phyloP scores from a whole-genome alignment of 179 eudicot species.

The Nepenthes alata region DNA sequence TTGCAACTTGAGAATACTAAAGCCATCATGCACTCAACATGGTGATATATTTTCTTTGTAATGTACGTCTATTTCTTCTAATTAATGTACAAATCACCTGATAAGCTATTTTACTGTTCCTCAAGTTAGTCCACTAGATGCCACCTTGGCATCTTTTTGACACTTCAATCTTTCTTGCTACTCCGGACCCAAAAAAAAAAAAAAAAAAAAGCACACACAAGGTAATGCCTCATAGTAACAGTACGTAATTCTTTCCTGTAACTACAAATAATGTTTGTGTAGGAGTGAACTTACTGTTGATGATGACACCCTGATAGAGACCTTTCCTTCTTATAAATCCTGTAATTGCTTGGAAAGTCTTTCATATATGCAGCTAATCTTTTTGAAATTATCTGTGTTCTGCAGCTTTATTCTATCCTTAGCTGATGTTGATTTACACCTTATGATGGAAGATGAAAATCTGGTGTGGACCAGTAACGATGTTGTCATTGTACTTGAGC shows the following conservation, averaged over 20 bases:
- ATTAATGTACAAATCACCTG: not conserved
- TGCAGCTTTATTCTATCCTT: constrained; percentile 88
- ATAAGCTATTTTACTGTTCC: not conserved
- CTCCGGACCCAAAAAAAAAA: too few relatives aligned
- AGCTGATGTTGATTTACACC: constrained; percentile 89
- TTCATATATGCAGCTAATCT: not conserved
- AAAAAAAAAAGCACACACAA: too few relatives aligned
- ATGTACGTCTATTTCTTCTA: too few relatives aligned
- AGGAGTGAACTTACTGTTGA: not conserved
- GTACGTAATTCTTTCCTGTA: too few relatives aligned
- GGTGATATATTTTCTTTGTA: too few relatives aligned
- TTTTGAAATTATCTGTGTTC: constrained; percentile 1
- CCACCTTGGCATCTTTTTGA: too few relatives aligned
- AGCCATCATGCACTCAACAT: too few relatives aligned
- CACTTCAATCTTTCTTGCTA: too few relatives aligned
- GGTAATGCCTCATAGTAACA: too few relatives aligned
- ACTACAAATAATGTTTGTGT: too few relatives aligned
- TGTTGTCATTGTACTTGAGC: constrained; percentile 88
- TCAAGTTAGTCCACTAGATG: not conserved
- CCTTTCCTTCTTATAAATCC: not conserved
- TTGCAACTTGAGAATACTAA: too few relatives aligned
- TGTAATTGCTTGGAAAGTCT: not conserved
- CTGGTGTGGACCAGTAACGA: constrained; percentile 93
- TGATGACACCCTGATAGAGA: constrained; percentile 1
- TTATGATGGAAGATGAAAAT: constrained; percentile 98